Percentiles rank a stretch among this genome's conserved stretches.
Conservation (phyloP, 2,329 filamentous ascomycete genomes). For the Exophiala phaeomuriformis region DNA sequence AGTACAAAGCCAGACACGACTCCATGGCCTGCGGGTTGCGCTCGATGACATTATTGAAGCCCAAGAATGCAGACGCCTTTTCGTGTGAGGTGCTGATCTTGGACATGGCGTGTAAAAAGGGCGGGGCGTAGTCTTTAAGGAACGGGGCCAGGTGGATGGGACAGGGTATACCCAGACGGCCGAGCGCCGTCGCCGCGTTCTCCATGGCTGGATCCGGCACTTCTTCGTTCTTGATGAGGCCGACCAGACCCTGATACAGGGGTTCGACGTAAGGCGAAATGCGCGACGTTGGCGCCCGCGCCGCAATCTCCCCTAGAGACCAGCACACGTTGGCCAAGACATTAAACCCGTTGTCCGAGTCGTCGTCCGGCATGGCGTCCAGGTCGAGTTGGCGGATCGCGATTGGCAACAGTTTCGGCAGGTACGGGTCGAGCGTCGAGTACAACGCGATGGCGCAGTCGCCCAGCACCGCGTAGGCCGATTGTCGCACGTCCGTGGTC, state of each 20-base stretch:
- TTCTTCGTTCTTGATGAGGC: conserved; percentile 76
- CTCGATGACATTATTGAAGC: conserved; percentile 76
- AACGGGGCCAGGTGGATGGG: conserved; percentile 69
- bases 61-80: conserved; percentile 87
- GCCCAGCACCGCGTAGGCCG: conserved; percentile 86
- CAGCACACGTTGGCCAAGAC: conserved; percentile 98
- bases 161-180: conserved; percentile 74
- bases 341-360: conserved; percentile 76
- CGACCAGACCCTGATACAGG: conserved; percentile 67
- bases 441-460: conserved; percentile 94
- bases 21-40: conserved; percentile 91
- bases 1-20: conserved; percentile 71
- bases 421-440: conserved; percentile 64
- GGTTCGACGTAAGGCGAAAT: conserved; percentile 62
- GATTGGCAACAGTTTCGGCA: conserved; percentile 66
- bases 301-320: conserved; percentile 87
- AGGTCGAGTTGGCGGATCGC: conserved; percentile 84
- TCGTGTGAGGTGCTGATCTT: conserved; percentile 84
- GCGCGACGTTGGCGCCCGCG: conserved; percentile 60
- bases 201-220: conserved; percentile 83
- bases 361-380: conserved; percentile 66
- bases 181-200: conserved; percentile 89
- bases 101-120: conserved; percentile 74
- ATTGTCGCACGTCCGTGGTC: conserved; percentile 89
- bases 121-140: conserved; percentile 69